These are phyloP conservation scores for Tephrocybe sp. DNA, from an alignment of 768 basidiomycete genomes.

Conservation along the genomic window DNA sequence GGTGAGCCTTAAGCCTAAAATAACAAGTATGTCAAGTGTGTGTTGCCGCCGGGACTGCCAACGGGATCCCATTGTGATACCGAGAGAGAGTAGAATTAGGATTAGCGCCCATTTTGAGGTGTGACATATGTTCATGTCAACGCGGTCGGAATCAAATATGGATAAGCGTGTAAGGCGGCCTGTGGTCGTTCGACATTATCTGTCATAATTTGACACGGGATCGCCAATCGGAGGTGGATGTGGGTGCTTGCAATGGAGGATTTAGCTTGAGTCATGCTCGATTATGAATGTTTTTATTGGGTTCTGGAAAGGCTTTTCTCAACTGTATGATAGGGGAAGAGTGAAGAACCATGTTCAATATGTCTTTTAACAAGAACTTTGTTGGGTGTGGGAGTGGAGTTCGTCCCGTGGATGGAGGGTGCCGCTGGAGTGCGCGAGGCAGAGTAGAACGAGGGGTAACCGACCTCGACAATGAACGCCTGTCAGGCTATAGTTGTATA, in stretches of 20 bases:
- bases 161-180: background rate
- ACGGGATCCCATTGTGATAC: conserved; percentile 11
- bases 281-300: too few relatives aligned
- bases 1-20: conserved; percentile 7
- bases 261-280: too few relatives aligned
- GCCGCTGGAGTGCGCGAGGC: too few relatives aligned
- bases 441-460: too few relatives aligned
- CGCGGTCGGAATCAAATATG: background rate
- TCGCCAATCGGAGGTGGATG: background rate
- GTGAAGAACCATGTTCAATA: too few relatives aligned
- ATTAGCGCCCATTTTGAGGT: conserved; percentile 8
- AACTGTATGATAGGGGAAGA: too few relatives aligned
- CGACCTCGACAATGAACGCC: too few relatives aligned
- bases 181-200: conserved; percentile 10
- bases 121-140: conserved; percentile 5
- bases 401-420: too few relatives aligned
- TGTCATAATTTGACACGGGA: conserved; percentile 2
- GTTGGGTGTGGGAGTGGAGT: too few relatives aligned
- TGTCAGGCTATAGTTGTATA: background rate
- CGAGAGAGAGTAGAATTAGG: conserved; percentile 4
- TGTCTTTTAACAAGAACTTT: too few relatives aligned
- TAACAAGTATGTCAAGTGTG: background rate
- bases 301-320: too few relatives aligned
- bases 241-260: background rate
- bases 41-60: conserved; percentile 4